Evolutionary conservation across 306 rosid genomes (phyloP).

Genomic region (Castanea mollissima): DNA sequence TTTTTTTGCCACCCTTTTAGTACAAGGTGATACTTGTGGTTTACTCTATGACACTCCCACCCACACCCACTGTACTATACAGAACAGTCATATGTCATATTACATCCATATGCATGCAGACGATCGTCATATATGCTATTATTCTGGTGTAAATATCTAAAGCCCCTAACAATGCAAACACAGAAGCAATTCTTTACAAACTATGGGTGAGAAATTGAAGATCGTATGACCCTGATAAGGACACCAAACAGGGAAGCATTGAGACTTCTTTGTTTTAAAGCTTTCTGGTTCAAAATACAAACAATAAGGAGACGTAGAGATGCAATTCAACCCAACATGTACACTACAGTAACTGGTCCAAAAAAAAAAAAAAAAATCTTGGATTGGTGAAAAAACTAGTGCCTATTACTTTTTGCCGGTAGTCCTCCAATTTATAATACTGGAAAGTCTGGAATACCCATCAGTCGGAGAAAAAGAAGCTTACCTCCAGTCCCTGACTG

Average conservation of each 20-base stretch:
- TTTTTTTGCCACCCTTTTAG: too few species aligned
- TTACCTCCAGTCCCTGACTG: slow-evolving; percentile 18
- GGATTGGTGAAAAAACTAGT: not conserved
- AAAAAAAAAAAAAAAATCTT: not conserved
- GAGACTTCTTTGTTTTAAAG: too few species aligned
- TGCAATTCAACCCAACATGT: too few species aligned
- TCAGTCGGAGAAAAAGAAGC: not conserved
- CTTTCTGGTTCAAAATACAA: too few species aligned
- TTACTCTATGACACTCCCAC: too few species aligned
- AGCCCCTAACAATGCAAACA: too few species aligned
- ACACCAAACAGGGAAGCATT: not conserved
- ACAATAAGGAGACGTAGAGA: too few species aligned
- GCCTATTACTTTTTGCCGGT: not conserved
- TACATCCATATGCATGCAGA: not conserved
- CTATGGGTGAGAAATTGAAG: not conserved
- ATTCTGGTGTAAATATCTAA: not conserved
- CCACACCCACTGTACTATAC: too few species aligned
- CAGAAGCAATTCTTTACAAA: not conserved
- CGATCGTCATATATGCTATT: not conserved
- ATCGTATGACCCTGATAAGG: not conserved
- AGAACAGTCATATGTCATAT: too few species aligned
- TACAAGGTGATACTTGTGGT: too few species aligned
- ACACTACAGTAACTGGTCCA: too few species aligned
- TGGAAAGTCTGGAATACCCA: not conserved
- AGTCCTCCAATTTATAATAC: not conserved